These are phyloP conservation scores for Leccinum subgranulosum DNA, from an alignment of 768 basidiomycete species.

Conservation along the genomic window DNA sequence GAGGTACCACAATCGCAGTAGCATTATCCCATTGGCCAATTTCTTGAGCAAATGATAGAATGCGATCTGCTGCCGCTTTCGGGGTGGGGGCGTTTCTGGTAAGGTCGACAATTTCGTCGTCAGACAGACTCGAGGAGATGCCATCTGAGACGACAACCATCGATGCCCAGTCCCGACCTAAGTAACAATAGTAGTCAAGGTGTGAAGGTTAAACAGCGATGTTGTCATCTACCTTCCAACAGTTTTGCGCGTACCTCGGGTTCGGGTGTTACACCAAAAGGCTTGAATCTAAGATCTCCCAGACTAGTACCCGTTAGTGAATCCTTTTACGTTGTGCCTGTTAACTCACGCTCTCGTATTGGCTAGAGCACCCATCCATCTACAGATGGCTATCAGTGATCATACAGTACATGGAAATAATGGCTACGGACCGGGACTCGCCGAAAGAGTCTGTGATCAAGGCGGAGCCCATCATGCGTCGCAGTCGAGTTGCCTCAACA, in stretches of 20 bases:
- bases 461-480: conserved; percentile 87
- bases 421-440: conserved; percentile 65
- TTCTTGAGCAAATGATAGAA: conserved; percentile 85
- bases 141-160: conserved; percentile 92
- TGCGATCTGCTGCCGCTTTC: conserved; percentile 74
- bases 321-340: neutral
- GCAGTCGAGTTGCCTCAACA: conserved; percentile 78
- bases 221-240: conserved; percentile 55
- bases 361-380: conserved; percentile 93
- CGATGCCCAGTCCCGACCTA: conserved; percentile 84
- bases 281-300: conserved; percentile 87
- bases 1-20: conserved; percentile 86
- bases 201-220: neutral
- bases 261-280: conserved; percentile 89
- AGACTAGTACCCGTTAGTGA: conserved; percentile 45
- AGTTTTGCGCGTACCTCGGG: conserved; percentile 80
- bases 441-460: conserved; percentile 93
- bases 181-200: neutral
- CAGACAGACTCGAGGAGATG: conserved; percentile 84
- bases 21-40: conserved; percentile 84
- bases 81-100: conserved; percentile 71
- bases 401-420: neutral
- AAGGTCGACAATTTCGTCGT: conserved; percentile 93
- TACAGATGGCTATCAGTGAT: conserved; percentile 25
- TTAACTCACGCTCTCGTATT: conserved; percentile 80